phyloP scores from a whole-genome alignment of 306 rosid species.

The Heteromeles arbutifolia region DNA sequence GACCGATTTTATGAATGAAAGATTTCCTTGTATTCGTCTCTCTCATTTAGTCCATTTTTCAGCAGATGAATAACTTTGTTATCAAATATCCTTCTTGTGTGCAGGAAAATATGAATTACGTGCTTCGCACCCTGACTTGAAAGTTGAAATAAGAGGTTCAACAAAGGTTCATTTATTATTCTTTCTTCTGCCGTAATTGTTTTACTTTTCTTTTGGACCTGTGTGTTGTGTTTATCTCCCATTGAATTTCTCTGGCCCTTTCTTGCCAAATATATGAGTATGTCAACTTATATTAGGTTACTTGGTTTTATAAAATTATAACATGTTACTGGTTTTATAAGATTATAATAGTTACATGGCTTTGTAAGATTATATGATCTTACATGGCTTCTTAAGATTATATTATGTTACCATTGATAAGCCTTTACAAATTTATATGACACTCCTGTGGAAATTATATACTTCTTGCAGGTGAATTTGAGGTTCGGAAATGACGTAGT shows the following conservation, averaged over 20 bases:
- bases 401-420: conserved; percentile 4
- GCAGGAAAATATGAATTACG: conserved; percentile 76
- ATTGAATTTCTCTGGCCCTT: background rate
- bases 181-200: conserved; percentile 10
- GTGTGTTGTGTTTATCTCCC: background rate
- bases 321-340: background rate
- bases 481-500: conserved; percentile 71
- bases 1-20: background rate
- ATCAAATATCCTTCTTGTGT: conserved; percentile 8
- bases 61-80: conserved; percentile 3
- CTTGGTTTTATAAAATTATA: background rate
- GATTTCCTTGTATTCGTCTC: background rate
- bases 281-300: background rate
- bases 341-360: background rate
- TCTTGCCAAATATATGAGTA: background rate
- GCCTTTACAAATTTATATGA: conserved; percentile 14
- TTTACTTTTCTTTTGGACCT: conserved; percentile 13
- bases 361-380: background rate
- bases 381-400: background rate
- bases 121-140: conserved; percentile 75
- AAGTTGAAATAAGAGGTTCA: conserved; percentile 73
- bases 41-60: background rate
- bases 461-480: conserved; percentile 69
- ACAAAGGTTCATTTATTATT: conserved; percentile 49
- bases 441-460: conserved; percentile 12